These are phyloP conservation scores for Coemansia asiatica DNA, from an alignment of 192 early-diverging fungal species.

Conservation along the genomic window DNA sequence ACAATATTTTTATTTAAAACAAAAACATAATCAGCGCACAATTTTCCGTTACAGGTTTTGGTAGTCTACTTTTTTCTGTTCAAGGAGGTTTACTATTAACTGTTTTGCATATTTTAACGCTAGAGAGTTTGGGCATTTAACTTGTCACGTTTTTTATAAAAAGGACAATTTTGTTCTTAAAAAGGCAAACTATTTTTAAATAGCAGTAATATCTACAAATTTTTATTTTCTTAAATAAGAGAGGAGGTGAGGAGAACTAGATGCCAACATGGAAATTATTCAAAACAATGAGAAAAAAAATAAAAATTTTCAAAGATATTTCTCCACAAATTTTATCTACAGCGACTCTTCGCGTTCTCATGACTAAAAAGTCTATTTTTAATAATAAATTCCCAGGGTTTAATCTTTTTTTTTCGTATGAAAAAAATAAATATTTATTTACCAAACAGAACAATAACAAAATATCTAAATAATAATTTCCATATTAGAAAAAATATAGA, in stretches of 20 bases:
- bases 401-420: not conserved
- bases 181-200: not conserved
- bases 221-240: not conserved
- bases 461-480: too few relatives aligned
- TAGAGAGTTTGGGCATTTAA: not conserved
- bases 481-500: too few relatives aligned
- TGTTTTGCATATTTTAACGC: not conserved
- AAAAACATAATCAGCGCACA: conserved; percentile 9
- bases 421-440: not conserved
- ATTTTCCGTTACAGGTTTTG: conserved; percentile 9
- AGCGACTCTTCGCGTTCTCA: not conserved
- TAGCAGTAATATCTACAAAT: not conserved
- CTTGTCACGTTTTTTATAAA: not conserved
- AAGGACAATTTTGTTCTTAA: not conserved
- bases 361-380: not conserved
- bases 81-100: not conserved
- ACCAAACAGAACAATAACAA: not conserved
- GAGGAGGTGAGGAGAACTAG: not conserved
- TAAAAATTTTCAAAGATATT: not conserved
- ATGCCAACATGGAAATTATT: not conserved
- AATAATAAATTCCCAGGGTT: not conserved
- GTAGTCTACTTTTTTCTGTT: not conserved
- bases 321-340: not conserved
- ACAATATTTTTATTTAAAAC: conserved; percentile 1
- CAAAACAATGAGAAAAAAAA: conserved; percentile 1